Evolutionary conservation across 2,329 filamentous ascomycete genomes (phyloP), one percentile per base, ranked within the genome.

Genomic region (Chaetomium olivaceum): DNA sequence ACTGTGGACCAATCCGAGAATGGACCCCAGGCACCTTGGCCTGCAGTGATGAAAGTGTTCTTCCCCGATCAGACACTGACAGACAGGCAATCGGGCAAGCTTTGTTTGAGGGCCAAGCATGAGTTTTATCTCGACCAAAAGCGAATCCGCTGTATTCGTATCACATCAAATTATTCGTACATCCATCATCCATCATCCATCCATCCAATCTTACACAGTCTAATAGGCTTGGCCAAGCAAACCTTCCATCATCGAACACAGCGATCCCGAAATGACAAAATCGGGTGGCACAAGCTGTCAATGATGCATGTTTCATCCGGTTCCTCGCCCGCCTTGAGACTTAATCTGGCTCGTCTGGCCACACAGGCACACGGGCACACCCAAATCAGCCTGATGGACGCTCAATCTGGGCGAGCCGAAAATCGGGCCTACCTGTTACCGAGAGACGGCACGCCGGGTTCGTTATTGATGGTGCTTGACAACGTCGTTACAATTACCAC

Each of bases 331-430:
- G 27, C n/a, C 6, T 31, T 39, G 16, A 7, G 46, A 16, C 39
- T 43, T 43, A 43, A 43, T 43, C 39, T 43, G 16, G 39, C 39
- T n/a, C n/a, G n/a, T n/a, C n/a, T n/a, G n/a, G n/a, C n/a, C 36
- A 39, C 36, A 39, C 36, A 14, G 12, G 36, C 39, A n/a, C 39
- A 43, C 39, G 39, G 16, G 16, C 39, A 43, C 39, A n/a, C 39
- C 48, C n/a, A 61, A 23, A 61, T 61, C 58, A 61, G 48, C 48
- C 48, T 52, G 58, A 60, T 60, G 46, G n/a, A 21, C 9, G 27
- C 46, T 52, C 46, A 52, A 39, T 60, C n/a, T 60, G 29, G 58
- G 29, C 58, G n/a, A 39, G 48, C 29, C 46, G 48, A 52, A 60
- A 61, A 52, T 61, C 58, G 58, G 58, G 58, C 58, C 58, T 61